A percentile compares a stretch with the other conserved stretches of the same genome.
phyloP scores from a whole-genome alignment of 805 yeast species.

The Saitoella complicata region DNA sequence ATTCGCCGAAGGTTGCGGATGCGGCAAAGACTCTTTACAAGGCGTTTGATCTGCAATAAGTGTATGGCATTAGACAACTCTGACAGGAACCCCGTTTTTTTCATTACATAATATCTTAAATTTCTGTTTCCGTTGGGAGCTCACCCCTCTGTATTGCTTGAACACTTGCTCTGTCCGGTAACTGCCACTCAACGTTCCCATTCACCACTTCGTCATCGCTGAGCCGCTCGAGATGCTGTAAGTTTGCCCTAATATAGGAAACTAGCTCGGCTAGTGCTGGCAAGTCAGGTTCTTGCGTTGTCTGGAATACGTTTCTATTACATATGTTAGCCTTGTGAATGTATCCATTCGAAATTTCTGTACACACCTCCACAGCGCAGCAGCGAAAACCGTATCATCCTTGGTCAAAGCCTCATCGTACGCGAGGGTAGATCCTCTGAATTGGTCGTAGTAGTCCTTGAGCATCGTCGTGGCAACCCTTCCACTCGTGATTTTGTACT shows the following conservation, averaged over 20 bases:
- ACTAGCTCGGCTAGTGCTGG: neutral
- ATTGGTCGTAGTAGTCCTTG: slow-evolving; percentile 78
- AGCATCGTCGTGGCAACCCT: slow-evolving; percentile 70
- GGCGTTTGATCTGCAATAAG: neutral
- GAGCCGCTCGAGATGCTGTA: slow-evolving; percentile 38
- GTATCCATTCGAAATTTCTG: slow-evolving; percentile 40
- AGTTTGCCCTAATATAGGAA: neutral
- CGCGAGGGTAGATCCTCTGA: slow-evolving; percentile 75
- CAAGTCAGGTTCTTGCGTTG: slow-evolving; percentile 49
- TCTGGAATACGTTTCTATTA: slow-evolving; percentile 66
- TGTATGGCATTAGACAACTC: no score
- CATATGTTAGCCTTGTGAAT: neutral
- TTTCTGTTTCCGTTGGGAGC: no score
- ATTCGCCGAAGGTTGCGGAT: slow-evolving; percentile 62
- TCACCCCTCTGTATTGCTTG: no score
- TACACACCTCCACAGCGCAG: slow-evolving; percentile 24
- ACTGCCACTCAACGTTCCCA: neutral
- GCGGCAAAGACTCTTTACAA: slow-evolving; percentile 26
- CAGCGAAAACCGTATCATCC: slow-evolving; percentile 33
- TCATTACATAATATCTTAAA: no score
- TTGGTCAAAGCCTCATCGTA: slow-evolving; percentile 87
- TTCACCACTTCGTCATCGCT: slow-evolving; percentile 26
- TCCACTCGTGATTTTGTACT: slow-evolving; percentile 67
- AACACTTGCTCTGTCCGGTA: no score
- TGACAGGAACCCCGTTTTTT: no score